Evolutionary conservation across 2,329 filamentous ascomycete genomes (phyloP).

Genomic region (Chaetomium strumarium): DNA sequence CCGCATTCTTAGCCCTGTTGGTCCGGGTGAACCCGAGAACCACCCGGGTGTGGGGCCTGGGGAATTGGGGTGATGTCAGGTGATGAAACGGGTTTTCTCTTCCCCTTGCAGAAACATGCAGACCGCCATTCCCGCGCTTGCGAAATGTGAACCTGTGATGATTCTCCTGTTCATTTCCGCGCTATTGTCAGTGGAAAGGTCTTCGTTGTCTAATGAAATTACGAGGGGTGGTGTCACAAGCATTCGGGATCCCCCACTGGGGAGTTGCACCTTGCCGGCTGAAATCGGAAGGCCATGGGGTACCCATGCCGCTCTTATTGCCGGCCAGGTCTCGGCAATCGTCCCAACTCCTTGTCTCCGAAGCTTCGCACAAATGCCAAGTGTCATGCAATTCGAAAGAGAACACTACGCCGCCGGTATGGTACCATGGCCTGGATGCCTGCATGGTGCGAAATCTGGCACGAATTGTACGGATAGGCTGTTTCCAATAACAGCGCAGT

Average conservation of each 20-base stretch:
- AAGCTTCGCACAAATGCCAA: slow-evolving; percentile 9
- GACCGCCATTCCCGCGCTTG: too few relatives aligned
- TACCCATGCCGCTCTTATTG: neutral
- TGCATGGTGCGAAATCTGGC: too few relatives aligned
- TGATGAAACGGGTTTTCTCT: slow-evolving; percentile 10
- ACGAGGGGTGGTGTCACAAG: too few relatives aligned
- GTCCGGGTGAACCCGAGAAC: slow-evolving; percentile 5
- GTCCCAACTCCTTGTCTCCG: slow-evolving; percentile 4
- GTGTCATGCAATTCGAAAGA: neutral
- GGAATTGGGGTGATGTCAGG: neutral
- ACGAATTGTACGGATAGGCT: too few relatives aligned
- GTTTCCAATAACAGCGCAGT: too few relatives aligned
- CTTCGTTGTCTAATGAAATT: too few relatives aligned
- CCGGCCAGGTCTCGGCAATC: neutral
- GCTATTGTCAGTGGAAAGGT: too few relatives aligned
- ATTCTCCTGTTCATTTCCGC: too few relatives aligned
- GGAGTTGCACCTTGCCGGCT: slow-evolving; percentile 1
- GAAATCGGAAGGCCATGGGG: slow-evolving; percentile 7
- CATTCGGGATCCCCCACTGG: neutral
- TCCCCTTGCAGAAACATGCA: neutral
- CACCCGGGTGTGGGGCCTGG: neutral
- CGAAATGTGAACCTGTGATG: too few relatives aligned
- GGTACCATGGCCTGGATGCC: too few relatives aligned
- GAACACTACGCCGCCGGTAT: too few relatives aligned
- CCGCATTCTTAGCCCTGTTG: neutral